Conservation (phyloP, 352 stramenopile genomes). For the Globisporangium radiosum region DNA sequence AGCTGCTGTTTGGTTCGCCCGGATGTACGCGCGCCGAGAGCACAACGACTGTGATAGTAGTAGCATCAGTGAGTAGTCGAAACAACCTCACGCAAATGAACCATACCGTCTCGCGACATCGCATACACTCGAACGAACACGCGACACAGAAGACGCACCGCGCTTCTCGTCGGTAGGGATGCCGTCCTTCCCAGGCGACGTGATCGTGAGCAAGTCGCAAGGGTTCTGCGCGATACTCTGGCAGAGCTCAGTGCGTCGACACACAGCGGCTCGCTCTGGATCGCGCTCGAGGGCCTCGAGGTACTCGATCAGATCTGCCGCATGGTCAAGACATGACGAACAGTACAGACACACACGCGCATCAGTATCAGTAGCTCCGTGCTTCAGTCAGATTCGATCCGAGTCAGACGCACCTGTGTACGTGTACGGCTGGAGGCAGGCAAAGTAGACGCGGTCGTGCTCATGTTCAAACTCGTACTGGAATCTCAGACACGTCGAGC, state of each 20-base stretch:
- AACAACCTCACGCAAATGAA: no score
- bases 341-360: neutral
- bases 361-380: neutral
- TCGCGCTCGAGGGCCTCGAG: slow-evolving; percentile 55
- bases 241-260: slow-evolving; percentile 72
- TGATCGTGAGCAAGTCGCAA: slow-evolving; percentile 89
- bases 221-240: slow-evolving; percentile 77
- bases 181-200: slow-evolving; percentile 35
- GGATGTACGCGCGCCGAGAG: slow-evolving; percentile 85
- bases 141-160: slow-evolving; percentile 17
- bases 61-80: neutral
- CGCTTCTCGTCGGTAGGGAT: slow-evolving; percentile 38
- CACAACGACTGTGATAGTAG: slow-evolving; percentile 53
- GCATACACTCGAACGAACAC: neutral
- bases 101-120: neutral
- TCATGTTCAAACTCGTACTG: slow-evolving; percentile 64
- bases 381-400: neutral
- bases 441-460: slow-evolving; percentile 75
- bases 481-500: slow-evolving; percentile 54
- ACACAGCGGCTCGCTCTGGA: slow-evolving; percentile 28
- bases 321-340: neutral
- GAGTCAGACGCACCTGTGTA: slow-evolving; percentile 51
- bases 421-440: slow-evolving; percentile 82
- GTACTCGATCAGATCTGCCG: slow-evolving; percentile 64
- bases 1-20: slow-evolving; percentile 85